Conservation (phyloP, 2,329 filamentous ascomycete genomes). For the Diaporthe aspalathi region DNA sequence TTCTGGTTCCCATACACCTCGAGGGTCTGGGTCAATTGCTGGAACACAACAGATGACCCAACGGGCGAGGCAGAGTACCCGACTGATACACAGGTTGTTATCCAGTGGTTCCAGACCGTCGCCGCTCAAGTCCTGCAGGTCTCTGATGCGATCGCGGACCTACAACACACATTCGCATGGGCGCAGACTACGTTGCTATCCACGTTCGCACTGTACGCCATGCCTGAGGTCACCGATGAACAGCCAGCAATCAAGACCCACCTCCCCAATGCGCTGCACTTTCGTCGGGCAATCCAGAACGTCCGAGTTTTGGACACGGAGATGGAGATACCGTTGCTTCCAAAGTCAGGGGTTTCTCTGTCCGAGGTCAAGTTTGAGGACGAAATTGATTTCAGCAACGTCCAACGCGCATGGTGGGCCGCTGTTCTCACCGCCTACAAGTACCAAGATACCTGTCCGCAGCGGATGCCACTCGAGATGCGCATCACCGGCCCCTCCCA, state of each 20-base stretch:
- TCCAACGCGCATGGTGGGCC: slow-evolving; percentile 63
- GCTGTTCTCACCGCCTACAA: slow-evolving; percentile 58
- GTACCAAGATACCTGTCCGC: slow-evolving; percentile 47
- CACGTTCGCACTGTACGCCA: slow-evolving; percentile 47
- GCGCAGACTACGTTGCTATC: slow-evolving; percentile 48
- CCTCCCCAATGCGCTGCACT: slow-evolving; percentile 59
- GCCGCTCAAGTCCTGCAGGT: slow-evolving; percentile 41
- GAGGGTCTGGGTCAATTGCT: slow-evolving; percentile 59
- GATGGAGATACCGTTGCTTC: slow-evolving; percentile 57
- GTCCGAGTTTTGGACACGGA: slow-evolving; percentile 58
- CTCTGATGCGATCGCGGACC: slow-evolving; percentile 46
- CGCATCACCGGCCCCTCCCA: slow-evolving; percentile 56
- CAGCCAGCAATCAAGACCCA: slow-evolving; percentile 51
- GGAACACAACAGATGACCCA: slow-evolving; percentile 52
- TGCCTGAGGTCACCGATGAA: slow-evolving; percentile 42
- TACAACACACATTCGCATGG: slow-evolving; percentile 34
- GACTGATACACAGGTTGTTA: slow-evolving; percentile 44
- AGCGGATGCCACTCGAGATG: slow-evolving; percentile 58
- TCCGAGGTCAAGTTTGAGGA: slow-evolving; percentile 21
- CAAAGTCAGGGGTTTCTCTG: slow-evolving; percentile 44
- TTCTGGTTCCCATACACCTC: slow-evolving; percentile 63
- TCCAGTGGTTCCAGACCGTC: slow-evolving; percentile 42
- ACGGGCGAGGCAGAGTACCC: slow-evolving; percentile 52
- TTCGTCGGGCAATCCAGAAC: slow-evolving; percentile 59
- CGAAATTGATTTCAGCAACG: slow-evolving; percentile 54